phyloP scores from a whole-genome alignment of 495 filamentous ascomycete genomes.

The Paragyromitra xinjiangensis region DNA sequence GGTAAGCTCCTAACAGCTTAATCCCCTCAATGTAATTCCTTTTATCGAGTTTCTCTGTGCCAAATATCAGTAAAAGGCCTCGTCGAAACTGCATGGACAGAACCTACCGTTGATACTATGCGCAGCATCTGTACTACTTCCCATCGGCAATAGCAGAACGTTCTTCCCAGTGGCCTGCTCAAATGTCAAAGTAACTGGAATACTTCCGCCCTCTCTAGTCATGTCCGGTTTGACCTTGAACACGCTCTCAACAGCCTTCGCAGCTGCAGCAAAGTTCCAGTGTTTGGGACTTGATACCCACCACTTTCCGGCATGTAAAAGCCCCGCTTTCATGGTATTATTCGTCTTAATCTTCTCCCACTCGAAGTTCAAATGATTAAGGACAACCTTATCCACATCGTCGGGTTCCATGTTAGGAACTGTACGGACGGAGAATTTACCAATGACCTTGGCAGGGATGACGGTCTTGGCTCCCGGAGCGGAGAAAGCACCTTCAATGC shows the following conservation, averaged over 20 bases:
- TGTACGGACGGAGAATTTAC: constrained; percentile 97
- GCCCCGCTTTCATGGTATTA: constrained; percentile 81
- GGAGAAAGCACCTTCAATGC: constrained; percentile 94
- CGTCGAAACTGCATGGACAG: not conserved
- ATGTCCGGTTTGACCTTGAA: constrained; percentile 93
- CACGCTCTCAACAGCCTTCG: constrained; percentile 90
- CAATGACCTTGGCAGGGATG: constrained; percentile 95
- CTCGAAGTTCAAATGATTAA: constrained; percentile 76
- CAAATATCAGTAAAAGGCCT: constrained; percentile 9
- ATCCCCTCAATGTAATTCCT: constrained; percentile 98
- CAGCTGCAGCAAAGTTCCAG: constrained; percentile 95
- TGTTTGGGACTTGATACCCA: constrained; percentile 97
- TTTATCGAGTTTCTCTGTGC: constrained; percentile 87
- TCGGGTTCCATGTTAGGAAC: constrained; percentile 97
- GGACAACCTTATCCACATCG: constrained; percentile 83
- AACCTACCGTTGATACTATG: constrained; percentile 79
- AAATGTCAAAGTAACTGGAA: constrained; percentile 95
- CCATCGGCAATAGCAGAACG: constrained; percentile 94
- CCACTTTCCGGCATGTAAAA: constrained; percentile 94
- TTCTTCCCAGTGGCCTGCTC: constrained; percentile 99
- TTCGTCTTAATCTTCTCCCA: constrained; percentile 88
- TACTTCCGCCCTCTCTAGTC: constrained; percentile 95
- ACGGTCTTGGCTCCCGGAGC: constrained; percentile 96
- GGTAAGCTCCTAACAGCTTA: constrained; percentile 91
- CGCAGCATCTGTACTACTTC: constrained; percentile 92